Base-by-base conservation (phyloP, 2,329 filamentous ascomycete species). In the Teratosphaeria destructans region DNA sequence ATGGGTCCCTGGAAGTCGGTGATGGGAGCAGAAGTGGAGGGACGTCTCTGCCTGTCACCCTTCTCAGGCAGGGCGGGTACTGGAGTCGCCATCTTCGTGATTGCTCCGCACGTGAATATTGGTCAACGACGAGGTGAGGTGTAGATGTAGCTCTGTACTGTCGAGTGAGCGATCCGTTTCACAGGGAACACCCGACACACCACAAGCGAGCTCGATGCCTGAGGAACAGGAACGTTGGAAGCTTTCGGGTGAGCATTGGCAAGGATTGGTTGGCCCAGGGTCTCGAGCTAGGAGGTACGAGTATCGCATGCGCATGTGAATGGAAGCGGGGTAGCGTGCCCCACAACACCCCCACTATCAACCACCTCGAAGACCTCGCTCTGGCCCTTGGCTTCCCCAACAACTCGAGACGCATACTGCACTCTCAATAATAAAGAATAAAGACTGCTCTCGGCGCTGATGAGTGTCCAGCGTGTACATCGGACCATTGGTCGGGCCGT, bases 1-100 rank as follows among this genome's bases (percentile, higher is more conserved):
- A 96, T 85, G 19, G 89, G 87, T 65, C 91, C 92, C 74, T 89
- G 82, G 63, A 97, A 86, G 72, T 96, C 90, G 64, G 89, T 84
- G 67, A 96, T 86, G 54, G 92, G 92, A 67, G 89, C 89, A 65
- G 88, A 85, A 60, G 83, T 87, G 23, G 90, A 95, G 60, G 89
- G 90, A 66, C 84, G 88, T 67, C 92, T 87, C 80, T 96, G 86
- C 65, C 90, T 83, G 49, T 77, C 76, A n/a, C 43, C 43, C 43
- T 49, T 49, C 74, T 61, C 12, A 73, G 71, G 49, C 43, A 49
- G n/a, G 26, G n/a, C 23, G 3, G 43, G 43, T 3, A 67, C 64
- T 55, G 61, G 27, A 43, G 60, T 57, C 43, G 66, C 64, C 66
- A 67, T 68, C 55, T 14, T 58, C 32, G 56, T 37, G 35, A 39